A percentile compares a stretch with the other conserved stretches of the same genome.
phyloP scores from a whole-genome alignment of 352 stramenopile genomes.

The Achlya hypogyna region DNA sequence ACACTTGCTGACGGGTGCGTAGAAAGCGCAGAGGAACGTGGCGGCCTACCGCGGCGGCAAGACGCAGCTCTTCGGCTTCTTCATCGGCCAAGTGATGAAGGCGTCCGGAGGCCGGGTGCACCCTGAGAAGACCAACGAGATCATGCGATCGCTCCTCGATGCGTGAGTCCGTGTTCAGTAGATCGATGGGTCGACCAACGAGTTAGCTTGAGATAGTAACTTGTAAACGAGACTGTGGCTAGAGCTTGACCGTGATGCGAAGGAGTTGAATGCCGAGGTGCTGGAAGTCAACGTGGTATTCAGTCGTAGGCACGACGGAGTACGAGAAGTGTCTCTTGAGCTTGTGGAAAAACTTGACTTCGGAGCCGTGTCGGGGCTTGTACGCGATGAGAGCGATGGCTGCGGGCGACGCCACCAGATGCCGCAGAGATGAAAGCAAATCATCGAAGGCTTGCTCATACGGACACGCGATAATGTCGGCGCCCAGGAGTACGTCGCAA shows the following conservation, averaged over 20 bases:
- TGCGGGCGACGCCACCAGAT: slow-evolving; percentile 27
- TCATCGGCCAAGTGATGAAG: slow-evolving; percentile 92
- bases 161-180: too few relatives aligned
- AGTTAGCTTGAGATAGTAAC: too few relatives aligned
- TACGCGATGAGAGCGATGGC: slow-evolving; percentile 64
- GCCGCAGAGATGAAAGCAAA: slow-evolving; percentile 41
- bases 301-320: slow-evolving; percentile 26
- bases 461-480: slow-evolving; percentile 76
- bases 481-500: slow-evolving; percentile 68
- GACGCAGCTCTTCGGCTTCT: slow-evolving; percentile 92
- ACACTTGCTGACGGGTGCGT: slow-evolving; percentile 1
- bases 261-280: slow-evolving; percentile 58
- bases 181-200: too few relatives aligned
- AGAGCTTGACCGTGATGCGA: background rate
- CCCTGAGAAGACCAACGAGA: slow-evolving; percentile 52
- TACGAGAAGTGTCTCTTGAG: slow-evolving; percentile 46
- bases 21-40: slow-evolving; percentile 61
- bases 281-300: slow-evolving; percentile 64
- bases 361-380: slow-evolving; percentile 59
- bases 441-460: slow-evolving; percentile 60
- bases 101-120: slow-evolving; percentile 82
- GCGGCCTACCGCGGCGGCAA: slow-evolving; percentile 72
- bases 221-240: background rate
- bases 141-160: slow-evolving; percentile 48
- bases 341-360: slow-evolving; percentile 50